Percentiles rank a stretch among this genome's conserved stretches.
Evolutionary conservation across 768 basidiomycete genomes (phyloP).

Genomic region (Tylopilus subfusipes): DNA sequence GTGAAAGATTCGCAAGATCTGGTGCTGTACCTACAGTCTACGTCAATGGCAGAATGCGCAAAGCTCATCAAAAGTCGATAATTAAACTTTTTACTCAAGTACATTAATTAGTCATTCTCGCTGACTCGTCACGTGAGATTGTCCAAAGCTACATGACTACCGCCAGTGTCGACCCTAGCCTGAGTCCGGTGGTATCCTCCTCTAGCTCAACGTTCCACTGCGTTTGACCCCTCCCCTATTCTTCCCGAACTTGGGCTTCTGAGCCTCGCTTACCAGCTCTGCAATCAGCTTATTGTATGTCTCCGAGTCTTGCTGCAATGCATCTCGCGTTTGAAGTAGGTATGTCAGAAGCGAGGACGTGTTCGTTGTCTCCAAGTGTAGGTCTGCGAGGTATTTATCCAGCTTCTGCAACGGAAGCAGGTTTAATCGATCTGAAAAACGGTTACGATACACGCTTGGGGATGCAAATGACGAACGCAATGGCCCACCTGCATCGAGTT

Average conservation of each 20-base stretch:
- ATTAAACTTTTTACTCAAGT: conserved; percentile 16
- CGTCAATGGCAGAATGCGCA: not conserved
- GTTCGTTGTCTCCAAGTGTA: conserved; percentile 69
- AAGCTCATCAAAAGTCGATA: not conserved
- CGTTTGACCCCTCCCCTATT: conserved; percentile 44
- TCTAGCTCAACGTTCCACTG: conserved; percentile 44
- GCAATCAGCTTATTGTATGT: conserved; percentile 89
- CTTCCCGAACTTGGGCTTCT: conserved; percentile 73
- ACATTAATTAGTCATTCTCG: conserved; percentile 5
- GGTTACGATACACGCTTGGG: conserved; percentile 2
- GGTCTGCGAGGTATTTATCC: conserved; percentile 61
- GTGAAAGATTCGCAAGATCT: no score
- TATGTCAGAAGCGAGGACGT: conserved; percentile 77
- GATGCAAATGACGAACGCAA: not conserved
- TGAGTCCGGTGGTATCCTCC: not conserved
- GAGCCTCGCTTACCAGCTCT: conserved; percentile 88
- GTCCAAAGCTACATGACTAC: no score
- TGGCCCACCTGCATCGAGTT: conserved; percentile 61
- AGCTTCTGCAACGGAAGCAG: conserved; percentile 67
- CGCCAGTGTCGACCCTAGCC: no score
- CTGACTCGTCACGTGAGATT: conserved; percentile 15
- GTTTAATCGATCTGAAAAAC: conserved; percentile 58
- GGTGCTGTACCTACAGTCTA: not conserved
- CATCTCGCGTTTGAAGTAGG: conserved; percentile 76
- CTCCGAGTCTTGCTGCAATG: conserved; percentile 82